A percentile compares a stretch with the other conserved stretches of the same genome.
Evolutionary conservation across 2,329 filamentous ascomycete genomes (phyloP).

Genomic region (Lojkania enalia): DNA sequence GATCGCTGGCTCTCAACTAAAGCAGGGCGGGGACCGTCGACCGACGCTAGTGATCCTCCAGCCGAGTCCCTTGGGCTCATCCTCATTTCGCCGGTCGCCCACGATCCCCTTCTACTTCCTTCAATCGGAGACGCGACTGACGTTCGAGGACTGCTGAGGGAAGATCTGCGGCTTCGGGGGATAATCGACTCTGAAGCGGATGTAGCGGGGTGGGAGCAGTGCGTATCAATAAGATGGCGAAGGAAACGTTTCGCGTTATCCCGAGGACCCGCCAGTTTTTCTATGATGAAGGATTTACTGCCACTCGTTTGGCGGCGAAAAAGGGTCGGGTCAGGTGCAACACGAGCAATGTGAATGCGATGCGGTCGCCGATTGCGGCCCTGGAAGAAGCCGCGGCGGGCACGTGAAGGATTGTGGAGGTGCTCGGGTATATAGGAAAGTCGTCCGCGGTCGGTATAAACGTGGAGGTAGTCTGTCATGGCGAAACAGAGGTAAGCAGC

Average conservation of each 20-base stretch:
- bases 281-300: slow-evolving; percentile 41
- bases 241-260: slow-evolving; percentile 56
- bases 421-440: slow-evolving; percentile 45
- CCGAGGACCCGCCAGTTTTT: slow-evolving; percentile 56
- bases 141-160: slow-evolving; percentile 34
- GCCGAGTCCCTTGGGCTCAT: slow-evolving; percentile 46
- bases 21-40: slow-evolving; percentile 46
- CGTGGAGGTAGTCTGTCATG: slow-evolving; percentile 46
- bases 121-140: slow-evolving; percentile 34
- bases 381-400: slow-evolving; percentile 48
- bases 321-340: slow-evolving; percentile 48
- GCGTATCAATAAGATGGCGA: slow-evolving; percentile 49
- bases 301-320: slow-evolving; percentile 34
- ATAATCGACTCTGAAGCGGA: slow-evolving; percentile 26
- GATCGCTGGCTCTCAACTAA: slow-evolving; percentile 47
- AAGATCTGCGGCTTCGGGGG: slow-evolving; percentile 29
- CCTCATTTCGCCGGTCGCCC: slow-evolving; percentile 42
- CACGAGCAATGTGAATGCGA: slow-evolving; percentile 60
- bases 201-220: slow-evolving; percentile 26
- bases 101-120: slow-evolving; percentile 30
- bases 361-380: slow-evolving; percentile 58
- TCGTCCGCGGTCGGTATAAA: slow-evolving; percentile 44
- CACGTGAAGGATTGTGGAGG: slow-evolving; percentile 27
- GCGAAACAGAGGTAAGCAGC: slow-evolving; percentile 34
- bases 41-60: slow-evolving; percentile 43